These are phyloP conservation scores for Penicillium sp. DNA, from an alignment of 2,329 filamentous ascomycete genomes.

Conservation along the genomic window DNA sequence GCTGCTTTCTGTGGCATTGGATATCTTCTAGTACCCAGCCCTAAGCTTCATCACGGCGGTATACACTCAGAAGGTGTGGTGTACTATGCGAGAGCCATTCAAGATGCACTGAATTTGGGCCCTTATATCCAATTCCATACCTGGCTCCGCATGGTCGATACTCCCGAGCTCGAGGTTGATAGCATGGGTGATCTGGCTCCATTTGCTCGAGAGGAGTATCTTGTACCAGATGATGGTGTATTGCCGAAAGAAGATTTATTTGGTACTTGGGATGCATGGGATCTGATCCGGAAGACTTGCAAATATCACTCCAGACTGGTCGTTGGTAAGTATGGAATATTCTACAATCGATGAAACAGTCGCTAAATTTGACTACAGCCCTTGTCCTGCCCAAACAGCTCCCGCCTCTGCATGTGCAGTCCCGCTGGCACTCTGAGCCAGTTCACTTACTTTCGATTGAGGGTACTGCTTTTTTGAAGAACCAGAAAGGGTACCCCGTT, in stretches of 20 bases:
- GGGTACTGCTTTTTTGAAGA: slow-evolving; percentile 55
- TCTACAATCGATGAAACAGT: neutral
- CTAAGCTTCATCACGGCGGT: slow-evolving; percentile 61
- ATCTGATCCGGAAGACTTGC: slow-evolving; percentile 79
- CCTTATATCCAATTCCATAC: slow-evolving; percentile 77
- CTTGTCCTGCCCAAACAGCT: slow-evolving; percentile 59
- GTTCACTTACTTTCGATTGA: slow-evolving; percentile 57
- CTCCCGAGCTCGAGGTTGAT: slow-evolving; percentile 55
- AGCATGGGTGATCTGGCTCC: slow-evolving; percentile 46
- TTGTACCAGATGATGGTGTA: slow-evolving; percentile 31
- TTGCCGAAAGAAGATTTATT: slow-evolving; percentile 64
- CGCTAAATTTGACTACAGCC: slow-evolving; percentile 40
- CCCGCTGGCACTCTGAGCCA: slow-evolving; percentile 64
- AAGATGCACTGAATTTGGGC: slow-evolving; percentile 72
- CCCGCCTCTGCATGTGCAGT: slow-evolving; percentile 56
- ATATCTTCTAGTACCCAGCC: slow-evolving; percentile 78
- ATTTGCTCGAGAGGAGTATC: slow-evolving; percentile 43
- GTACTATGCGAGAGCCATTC: slow-evolving; percentile 80
- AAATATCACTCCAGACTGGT: slow-evolving; percentile 78
- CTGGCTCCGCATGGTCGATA: slow-evolving; percentile 78
- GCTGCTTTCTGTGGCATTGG: slow-evolving; percentile 90
- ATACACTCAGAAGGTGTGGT: slow-evolving; percentile 51
- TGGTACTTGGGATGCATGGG: slow-evolving; percentile 90
- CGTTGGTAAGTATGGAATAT: slow-evolving; percentile 65
- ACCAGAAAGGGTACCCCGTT: slow-evolving; percentile 58